Percentiles rank a stretch among this genome's conserved stretches.
phyloP scores from a whole-genome alignment of 1,139 yeast genomes.

The Diutina sp. region DNA sequence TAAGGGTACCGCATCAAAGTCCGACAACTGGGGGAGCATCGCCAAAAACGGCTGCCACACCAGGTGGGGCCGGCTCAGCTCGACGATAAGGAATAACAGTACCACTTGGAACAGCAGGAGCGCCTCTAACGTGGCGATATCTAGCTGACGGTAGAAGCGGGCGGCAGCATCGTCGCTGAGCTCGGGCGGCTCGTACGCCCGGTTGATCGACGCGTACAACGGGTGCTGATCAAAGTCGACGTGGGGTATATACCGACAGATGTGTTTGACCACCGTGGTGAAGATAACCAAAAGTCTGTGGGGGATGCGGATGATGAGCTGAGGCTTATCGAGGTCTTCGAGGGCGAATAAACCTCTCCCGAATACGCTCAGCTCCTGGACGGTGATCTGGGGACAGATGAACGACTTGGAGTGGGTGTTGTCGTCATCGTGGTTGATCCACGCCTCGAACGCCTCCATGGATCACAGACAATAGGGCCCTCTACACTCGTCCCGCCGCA shows the following conservation, averaged over 20 bases:
- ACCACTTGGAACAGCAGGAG: conserved; percentile 37
- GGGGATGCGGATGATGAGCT: conserved; percentile 42
- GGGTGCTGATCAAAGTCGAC: conserved; percentile 4
- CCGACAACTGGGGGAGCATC: conserved; percentile 39
- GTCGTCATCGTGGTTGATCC: conserved; percentile 4
- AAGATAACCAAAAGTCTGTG: conserved; percentile 47
- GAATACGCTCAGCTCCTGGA: conserved; percentile 17
- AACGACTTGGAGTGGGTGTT: conserved; percentile 13
- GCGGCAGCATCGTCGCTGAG: conserved; percentile 14
- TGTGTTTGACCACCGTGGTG: conserved; percentile 36
- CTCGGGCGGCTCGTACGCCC: conserved; percentile 12
- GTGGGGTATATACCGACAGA: conserved; percentile 13
- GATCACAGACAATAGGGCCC: not conserved
- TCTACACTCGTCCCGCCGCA: not conserved
- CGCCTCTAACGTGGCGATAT: conserved; percentile 15
- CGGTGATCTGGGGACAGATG: conserved; percentile 18
- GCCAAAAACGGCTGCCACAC: conserved; percentile 57
- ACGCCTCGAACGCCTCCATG: not conserved
- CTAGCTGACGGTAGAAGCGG: conserved; percentile 19
- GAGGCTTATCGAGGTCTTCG: conserved; percentile 20
- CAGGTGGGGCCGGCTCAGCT: conserved; percentile 26
- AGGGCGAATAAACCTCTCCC: conserved; percentile 56
- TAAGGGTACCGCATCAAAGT: conserved; percentile 37
- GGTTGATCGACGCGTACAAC: conserved; percentile 8
- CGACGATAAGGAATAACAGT: conserved; percentile 35